phyloP scores from a whole-genome alignment of 2,329 filamentous ascomycete genomes.

The Diaporthe vaccinii region DNA sequence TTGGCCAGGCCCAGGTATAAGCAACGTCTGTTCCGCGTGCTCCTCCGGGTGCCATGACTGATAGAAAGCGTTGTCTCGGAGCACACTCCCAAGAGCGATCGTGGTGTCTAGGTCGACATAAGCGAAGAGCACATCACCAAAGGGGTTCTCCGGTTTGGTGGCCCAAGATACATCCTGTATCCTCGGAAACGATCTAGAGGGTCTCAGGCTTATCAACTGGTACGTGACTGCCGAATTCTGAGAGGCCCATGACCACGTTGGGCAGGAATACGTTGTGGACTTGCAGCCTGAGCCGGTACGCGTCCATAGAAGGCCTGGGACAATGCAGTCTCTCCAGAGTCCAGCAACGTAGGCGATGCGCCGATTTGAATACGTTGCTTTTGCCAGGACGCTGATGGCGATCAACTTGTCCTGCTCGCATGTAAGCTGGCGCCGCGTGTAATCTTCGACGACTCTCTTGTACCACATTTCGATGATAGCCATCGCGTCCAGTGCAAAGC shows the following conservation, averaged over 20 bases:
- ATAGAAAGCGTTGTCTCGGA: neutral
- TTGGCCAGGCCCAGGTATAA: neutral
- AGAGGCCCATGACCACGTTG: neutral
- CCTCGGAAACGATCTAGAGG: neutral
- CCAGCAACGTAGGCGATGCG: neutral
- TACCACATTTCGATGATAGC: neutral
- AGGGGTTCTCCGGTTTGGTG: neutral
- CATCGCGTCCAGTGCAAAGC: neutral
- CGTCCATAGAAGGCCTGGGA: neutral
- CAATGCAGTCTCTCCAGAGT: neutral
- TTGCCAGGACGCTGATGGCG: neutral
- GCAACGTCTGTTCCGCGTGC: neutral
- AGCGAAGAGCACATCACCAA: neutral
- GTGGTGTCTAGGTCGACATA: neutral
- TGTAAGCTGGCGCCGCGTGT: neutral
- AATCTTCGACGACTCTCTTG: neutral
- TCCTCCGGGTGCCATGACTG: too few species aligned
- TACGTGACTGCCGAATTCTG: too few species aligned
- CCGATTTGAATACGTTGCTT: neutral
- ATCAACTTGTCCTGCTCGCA: neutral
- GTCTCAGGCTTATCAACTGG: too few species aligned
- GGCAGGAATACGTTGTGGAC: neutral
- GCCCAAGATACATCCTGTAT: neutral
- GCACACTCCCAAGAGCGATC: neutral
- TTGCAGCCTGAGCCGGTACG: neutral